phyloP scores from a whole-genome alignment of 1,284 basidiomycete genomes.

The Chiua sp. region DNA sequence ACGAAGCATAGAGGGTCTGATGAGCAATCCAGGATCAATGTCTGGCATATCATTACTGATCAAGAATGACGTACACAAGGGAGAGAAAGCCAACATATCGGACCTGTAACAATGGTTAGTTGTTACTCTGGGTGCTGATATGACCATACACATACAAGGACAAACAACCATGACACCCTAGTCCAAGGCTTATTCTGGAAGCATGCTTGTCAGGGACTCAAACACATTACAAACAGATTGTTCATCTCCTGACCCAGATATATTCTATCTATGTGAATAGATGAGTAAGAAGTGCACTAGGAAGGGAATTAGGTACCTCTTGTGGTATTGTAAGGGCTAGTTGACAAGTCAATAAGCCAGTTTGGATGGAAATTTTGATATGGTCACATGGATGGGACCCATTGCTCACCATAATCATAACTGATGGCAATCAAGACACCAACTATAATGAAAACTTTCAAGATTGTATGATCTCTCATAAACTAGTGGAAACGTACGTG shows the following conservation, averaged over 20 bases:
- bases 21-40: no score
- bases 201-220: neutral
- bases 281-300: neutral
- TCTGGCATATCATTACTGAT: no score
- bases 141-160: constrained; percentile 1
- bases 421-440: constrained; percentile 1
- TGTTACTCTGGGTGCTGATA: neutral
- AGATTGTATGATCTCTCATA: no score
- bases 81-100: no score
- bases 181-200: constrained; percentile 8
- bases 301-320: neutral
- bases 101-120: neutral
- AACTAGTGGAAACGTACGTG: no score
- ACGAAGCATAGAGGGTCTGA: no score
- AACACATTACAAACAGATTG: neutral
- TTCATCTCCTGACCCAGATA: constrained; percentile 1
- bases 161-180: neutral
- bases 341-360: no score
- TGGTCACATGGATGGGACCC: no score
- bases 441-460: neutral
- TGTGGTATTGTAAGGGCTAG: constrained; percentile 2
- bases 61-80: no score
- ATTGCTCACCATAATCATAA: constrained; percentile 9
- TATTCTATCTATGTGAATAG: constrained; percentile 1
- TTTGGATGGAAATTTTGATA: neutral